Evolutionary conservation across 192 early-diverging fungal species (phyloP), one percentile per base, ranked within the genome.

Genomic region (Coemansia nantahalensis): DNA sequence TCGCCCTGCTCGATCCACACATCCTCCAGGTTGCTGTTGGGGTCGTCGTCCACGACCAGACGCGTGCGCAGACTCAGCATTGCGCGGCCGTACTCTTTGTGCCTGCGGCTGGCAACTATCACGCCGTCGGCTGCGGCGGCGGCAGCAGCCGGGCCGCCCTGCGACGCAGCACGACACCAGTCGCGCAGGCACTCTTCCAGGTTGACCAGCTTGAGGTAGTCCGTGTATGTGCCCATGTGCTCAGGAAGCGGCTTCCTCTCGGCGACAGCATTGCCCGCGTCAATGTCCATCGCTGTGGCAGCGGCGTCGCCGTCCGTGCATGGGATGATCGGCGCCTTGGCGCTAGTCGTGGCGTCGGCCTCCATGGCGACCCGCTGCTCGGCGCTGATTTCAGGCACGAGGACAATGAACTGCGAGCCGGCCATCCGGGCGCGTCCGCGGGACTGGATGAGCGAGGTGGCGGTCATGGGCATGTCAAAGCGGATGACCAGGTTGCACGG

Each of bases 401-500:
- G 79, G 14, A 92, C 68, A 18, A 93, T 81, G 47, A 86, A 96
- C 30, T 81, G 78, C 17, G 90, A 90, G 42, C 84, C 68, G 14
- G 65, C 64, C 47, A 85, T 81, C 10, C 90, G 81, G 5, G 91
- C 93, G 14, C 94, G 79, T 13, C 92, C 92, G 23, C 91, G 83
- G n/a, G 90, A 92, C 62, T 94, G 94, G 8, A 97, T 94, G 44
- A 91, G 83, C 47, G 85, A 80, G 33, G 85, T 86, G 3, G 85
- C 63, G 0, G 88, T 87, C 13, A 77, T 73, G 42, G 86, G 86
- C 45, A 86, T 79, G 28, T 95, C 89, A 60, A 93, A 93, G 67
- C 89, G 79, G 18, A 94, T 80, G 10, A 95, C 90, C 37, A 92
- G 44, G 39, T 92, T 95, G 66, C 93, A 97, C 0, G 88, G 84